Evolutionary conservation across 345 rosid species (phyloP), one percentile per base, ranked within the genome.

Genomic region (Bretschneidera sinensis): DNA sequence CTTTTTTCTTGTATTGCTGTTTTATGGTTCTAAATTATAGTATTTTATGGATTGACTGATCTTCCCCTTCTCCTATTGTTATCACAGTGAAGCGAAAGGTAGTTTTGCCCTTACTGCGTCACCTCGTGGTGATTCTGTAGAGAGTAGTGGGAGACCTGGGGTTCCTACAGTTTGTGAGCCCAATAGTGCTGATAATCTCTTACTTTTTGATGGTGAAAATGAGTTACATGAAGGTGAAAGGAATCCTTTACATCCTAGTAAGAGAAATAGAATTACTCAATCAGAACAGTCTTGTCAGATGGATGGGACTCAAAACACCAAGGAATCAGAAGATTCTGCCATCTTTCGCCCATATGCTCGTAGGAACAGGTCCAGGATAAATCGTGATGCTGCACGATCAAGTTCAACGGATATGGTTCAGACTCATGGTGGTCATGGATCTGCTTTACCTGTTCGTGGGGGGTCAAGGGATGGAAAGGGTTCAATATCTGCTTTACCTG

Each of bases 301-400:
- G 64, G 92, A 77, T 67, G 74, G 82, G 64, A 65, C 79, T 63
- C 90, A 77, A 67, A 85, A 79, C 80, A 70, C 80, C 64, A 95
- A 83, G 83, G 98, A 91, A 60, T 73, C 87, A 21, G 99, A 95
- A 80, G 99, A 95, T 83, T 95, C 99, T 64, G 96, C 96, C 59
- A 88, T 91, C 76, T 80, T 91, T 64, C 98, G 95, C 39, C 96
- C 99, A 6, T 95, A 95, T 80, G 94, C 94, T 73, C 81, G 99
- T 67, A 88, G 99, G 77, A 83, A 95, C 62, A 81, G 99, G 81
- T 86, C 97, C 39, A 81, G 83, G 77, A 77, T 80, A 55, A 95
- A 80, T 64, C 90, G 94, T 65, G 98, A 91, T 74, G 81, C 82
- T 67, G 85, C 84, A 58, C 84, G 91, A 67, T 84, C 92, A 60